phyloP scores from a whole-genome alignment of 371 early-diverging fungal species.

The Mucor piriformis region DNA sequence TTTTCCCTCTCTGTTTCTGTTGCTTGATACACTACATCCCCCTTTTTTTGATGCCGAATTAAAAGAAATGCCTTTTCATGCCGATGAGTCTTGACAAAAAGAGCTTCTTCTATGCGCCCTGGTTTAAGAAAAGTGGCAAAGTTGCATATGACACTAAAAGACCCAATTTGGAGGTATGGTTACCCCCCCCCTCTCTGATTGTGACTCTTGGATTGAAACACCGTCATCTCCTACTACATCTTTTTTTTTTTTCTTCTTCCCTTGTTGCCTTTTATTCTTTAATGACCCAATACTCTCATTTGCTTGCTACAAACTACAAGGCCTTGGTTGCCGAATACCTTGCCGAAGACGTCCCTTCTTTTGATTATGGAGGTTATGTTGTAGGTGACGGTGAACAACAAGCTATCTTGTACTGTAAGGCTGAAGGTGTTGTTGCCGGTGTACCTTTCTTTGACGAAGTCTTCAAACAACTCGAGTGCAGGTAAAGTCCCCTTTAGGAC shows the following conservation, averaged over 20 bases:
- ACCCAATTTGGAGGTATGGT: no score
- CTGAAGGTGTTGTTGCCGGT: slow-evolving; percentile 92
- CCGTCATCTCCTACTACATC: background rate
- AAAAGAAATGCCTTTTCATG: no score
- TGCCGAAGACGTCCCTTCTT: slow-evolving; percentile 93
- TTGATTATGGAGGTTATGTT: slow-evolving; percentile 97
- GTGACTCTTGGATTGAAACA: no score
- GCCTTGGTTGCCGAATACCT: slow-evolving; percentile 78
- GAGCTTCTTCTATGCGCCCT: no score
- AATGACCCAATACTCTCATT: slow-evolving; percentile 54
- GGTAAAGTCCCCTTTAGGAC: no score
- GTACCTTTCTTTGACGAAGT: slow-evolving; percentile 95
- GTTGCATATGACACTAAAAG: no score
- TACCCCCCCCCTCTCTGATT: background rate
- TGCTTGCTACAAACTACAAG: slow-evolving; percentile 79
- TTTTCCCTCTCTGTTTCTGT: background rate
- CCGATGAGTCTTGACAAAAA: no score
- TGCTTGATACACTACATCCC: background rate
- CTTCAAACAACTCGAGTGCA: slow-evolving; percentile 88
- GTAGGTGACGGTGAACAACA: slow-evolving; percentile 88
- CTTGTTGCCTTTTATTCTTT: background rate
- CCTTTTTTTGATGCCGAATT: no score
- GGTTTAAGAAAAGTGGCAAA: no score
- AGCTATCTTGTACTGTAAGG: slow-evolving; percentile 89
- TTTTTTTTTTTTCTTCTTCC: background rate